A percentile compares a stretch with the other conserved stretches of the same genome.
Conservation (phyloP, 345 rosid genomes). For the Draba incana region DNA sequence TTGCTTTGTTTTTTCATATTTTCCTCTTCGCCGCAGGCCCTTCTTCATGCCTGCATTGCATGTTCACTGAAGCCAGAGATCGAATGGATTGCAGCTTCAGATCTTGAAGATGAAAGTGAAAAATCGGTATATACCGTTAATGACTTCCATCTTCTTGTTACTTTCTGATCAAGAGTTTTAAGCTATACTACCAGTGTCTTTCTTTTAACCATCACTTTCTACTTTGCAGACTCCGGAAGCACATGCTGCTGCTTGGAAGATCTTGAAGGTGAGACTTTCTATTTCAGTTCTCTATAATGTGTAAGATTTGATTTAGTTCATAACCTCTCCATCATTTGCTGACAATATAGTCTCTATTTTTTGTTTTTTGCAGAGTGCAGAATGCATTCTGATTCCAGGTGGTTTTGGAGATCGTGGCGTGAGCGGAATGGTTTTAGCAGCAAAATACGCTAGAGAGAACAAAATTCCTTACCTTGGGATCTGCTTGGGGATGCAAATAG, state of each 20-base stretch:
- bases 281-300: conserved; percentile 10
- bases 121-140: conserved; percentile 50
- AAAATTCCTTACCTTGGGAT: conserved; percentile 91
- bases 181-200: conserved; percentile 4
- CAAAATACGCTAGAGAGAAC: conserved; percentile 90
- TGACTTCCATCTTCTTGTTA: conserved; percentile 11
- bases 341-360: neutral
- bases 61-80: conserved; percentile 81
- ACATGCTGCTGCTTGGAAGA: conserved; percentile 86
- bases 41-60: conserved; percentile 93
- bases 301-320: conserved; percentile 12
- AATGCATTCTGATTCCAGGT: conserved; percentile 93
- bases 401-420: conserved; percentile 99
- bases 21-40: conserved; percentile 63
- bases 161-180: conserved; percentile 20
- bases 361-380: conserved; percentile 65
- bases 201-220: conserved; percentile 23
- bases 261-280: conserved; percentile 63
- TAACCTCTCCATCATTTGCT: conserved; percentile 16
- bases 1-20: conserved; percentile 18
- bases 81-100: conserved; percentile 98
- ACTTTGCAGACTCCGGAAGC: conserved; percentile 74
- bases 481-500: conserved; percentile 98
- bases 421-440: conserved; percentile 92
- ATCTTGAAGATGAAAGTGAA: conserved; percentile 87